Evolutionary conservation across 2,329 filamentous ascomycete genomes (phyloP), one percentile per base, ranked within the genome.

Genomic region (Sarocladiaceae sp.): DNA sequence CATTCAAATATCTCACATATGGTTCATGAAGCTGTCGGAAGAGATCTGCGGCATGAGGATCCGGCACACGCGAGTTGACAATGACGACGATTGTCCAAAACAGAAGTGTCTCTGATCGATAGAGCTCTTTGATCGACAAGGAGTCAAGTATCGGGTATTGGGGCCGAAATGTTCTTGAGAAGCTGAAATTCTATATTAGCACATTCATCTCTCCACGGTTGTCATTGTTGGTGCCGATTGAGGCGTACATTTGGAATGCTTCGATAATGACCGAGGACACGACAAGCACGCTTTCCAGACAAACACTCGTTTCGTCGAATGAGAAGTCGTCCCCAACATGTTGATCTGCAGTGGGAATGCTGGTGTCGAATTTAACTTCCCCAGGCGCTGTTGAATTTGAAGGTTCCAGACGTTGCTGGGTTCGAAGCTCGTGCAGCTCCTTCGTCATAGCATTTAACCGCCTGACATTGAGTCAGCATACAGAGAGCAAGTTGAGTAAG

Each of bases 361-460:
- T n/a, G n/a, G n/a, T n/a, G n/a, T n/a, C n/a, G n/a, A n/a, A n/a
- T n/a, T n/a, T n/a, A n/a, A n/a, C n/a, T n/a, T n/a, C n/a, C n/a
- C n/a, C n/a, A n/a, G n/a, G n/a, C n/a, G n/a, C n/a, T 26, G 55
- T 46, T 22, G 25, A 17, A 55, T 54, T 50, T 54, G 20, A 28
- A 2, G 50, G 31, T 17, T 56, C 53, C 33, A 55, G 44, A 40
- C 55, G 47, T 50, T 58, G 57, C 44, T 60, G 60, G 17, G 56
- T 62, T 26, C 63, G 58, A 20, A 66, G 61, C 53, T 65, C 62
- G 50, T 60, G 59, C n/a, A 66, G 53, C 53, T 66, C 64, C 51
- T 58, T 64, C 10, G 60, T 64, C 62, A 66, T 64, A 8, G 62
- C 64, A 50, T 65, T 62, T 33, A 66, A 53, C n/a, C 63, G 58